Base-by-base conservation (phyloP, 2,329 filamentous ascomycete species). In the Macrophomina pseudophaseolina region DNA sequence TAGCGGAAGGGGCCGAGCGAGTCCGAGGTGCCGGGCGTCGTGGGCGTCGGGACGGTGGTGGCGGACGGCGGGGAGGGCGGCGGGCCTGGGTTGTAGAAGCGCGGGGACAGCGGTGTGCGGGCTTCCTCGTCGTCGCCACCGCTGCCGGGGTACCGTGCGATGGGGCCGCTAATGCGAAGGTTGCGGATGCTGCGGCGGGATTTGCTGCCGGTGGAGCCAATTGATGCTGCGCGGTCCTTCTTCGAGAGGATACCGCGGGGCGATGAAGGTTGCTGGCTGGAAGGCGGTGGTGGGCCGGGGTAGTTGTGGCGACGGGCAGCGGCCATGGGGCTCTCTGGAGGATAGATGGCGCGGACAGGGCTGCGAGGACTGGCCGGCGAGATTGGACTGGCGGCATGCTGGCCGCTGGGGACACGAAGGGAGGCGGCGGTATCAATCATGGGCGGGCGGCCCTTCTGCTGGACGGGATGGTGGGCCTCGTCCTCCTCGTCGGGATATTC, bases 111-210 rank as follows among this genome's bases (percentile, higher is more conserved):
- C 1, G 86, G 84, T n/a, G 80, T 82, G 40, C 81, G 79, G 3
- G 79, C 76, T 68, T 84, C 81, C n/a, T 79, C 81, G 28, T 83
- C 81, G 14, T 80, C 76, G 68, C 84, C 83, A 49, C 78, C 73
- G 4, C 78, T 75, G 32, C 76, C 76, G 0, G 80, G 76, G 67
- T 79, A 79, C 30, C 80, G 78, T 16, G 83, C 80, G 11, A 87
- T 76, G 1, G 86, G 86, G 7, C 84, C 81, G 23, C 85, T 87
- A 70, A 89, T 89, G 67, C 84, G 82, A 44, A 88, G 78, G 67
- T 86, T 86, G 63, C 84, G 84, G 53, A 88, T 75, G 56, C 83
- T 80, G 70, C 81, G 77, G 68, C 75, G 74, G 4, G 73, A 71
- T 69, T 82, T 84, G 68, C 75, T 74, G 73, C 73, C 69, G 70